Evolutionary conservation across 2,329 filamentous ascomycete species (phyloP).

Genomic region (Mariannaea elegans): DNA sequence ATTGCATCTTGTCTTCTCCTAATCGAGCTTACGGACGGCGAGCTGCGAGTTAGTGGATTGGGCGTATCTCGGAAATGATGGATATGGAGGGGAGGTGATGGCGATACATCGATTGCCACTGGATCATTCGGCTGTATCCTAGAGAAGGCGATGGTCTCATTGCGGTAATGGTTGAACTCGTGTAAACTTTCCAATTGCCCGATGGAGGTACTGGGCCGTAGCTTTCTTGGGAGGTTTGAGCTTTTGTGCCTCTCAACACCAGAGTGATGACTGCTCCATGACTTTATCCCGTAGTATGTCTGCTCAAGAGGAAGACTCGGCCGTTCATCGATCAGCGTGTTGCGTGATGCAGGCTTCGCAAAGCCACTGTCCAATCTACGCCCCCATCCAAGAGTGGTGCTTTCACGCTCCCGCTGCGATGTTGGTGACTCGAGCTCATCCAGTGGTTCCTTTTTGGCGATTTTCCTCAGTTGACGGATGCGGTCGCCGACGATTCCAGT

Average conservation of each 20-base stretch:
- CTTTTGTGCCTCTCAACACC: background rate
- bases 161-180: background rate
- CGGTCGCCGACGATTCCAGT: slow-evolving; percentile 42
- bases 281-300: slow-evolving; percentile 30
- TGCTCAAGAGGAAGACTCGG: slow-evolving; percentile 30
- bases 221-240: slow-evolving; percentile 4
- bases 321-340: slow-evolving; percentile 31
- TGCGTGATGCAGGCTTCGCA: slow-evolving; percentile 39
- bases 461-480: slow-evolving; percentile 40
- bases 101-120: slow-evolving; percentile 7
- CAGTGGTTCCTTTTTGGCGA: slow-evolving; percentile 25
- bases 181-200: slow-evolving; percentile 9
- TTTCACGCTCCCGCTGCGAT: slow-evolving; percentile 35
- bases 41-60: slow-evolving; percentile 26
- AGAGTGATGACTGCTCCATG: slow-evolving; percentile 21
- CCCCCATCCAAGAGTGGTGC: slow-evolving; percentile 40
- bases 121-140: slow-evolving; percentile 1
- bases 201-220: slow-evolving; percentile 23
- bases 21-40: slow-evolving; percentile 44
- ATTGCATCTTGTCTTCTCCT: slow-evolving; percentile 53
- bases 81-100: slow-evolving; percentile 4
- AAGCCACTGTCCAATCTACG: slow-evolving; percentile 36
- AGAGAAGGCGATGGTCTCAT: background rate
- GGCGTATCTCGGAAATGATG: background rate
- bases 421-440: slow-evolving; percentile 14